Conservation (phyloP, 176 grass and related monocot species). For the Miscanthus lutarioriparius region DNA sequence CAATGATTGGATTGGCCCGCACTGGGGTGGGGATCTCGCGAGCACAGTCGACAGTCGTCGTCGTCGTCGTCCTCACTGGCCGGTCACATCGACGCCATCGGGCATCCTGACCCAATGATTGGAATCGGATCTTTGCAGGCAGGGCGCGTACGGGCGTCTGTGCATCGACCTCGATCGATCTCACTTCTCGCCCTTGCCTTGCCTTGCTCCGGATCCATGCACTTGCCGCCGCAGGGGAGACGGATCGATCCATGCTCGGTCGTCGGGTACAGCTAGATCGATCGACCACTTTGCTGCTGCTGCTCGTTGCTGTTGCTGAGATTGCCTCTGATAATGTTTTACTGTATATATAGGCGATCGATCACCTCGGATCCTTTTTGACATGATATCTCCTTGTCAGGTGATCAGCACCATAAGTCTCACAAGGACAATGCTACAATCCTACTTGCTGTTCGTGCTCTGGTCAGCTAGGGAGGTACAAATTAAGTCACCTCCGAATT, state of each 20-base stretch:
- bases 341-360: background rate
- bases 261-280: background rate
- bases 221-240: background rate
- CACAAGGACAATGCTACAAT: background rate
- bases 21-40: background rate
- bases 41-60: too few species aligned
- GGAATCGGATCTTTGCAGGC: background rate
- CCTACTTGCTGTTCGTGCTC: too few species aligned
- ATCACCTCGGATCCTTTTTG: background rate
- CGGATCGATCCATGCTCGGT: background rate
- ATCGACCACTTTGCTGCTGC: background rate
- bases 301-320: background rate
- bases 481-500: background rate
- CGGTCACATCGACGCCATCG: background rate
- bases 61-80: background rate
- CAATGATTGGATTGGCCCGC: background rate
- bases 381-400: background rate
- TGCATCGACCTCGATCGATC: background rate
- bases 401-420: background rate
- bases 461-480: background rate
- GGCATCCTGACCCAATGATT: conserved; percentile 12
- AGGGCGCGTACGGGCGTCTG: background rate
- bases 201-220: background rate
- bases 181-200: too few species aligned
- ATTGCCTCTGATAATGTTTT: background rate